These are phyloP conservation scores for Eutypa lata DNA, from an alignment of 2,329 filamentous ascomycete genomes.

Conservation along the genomic window DNA sequence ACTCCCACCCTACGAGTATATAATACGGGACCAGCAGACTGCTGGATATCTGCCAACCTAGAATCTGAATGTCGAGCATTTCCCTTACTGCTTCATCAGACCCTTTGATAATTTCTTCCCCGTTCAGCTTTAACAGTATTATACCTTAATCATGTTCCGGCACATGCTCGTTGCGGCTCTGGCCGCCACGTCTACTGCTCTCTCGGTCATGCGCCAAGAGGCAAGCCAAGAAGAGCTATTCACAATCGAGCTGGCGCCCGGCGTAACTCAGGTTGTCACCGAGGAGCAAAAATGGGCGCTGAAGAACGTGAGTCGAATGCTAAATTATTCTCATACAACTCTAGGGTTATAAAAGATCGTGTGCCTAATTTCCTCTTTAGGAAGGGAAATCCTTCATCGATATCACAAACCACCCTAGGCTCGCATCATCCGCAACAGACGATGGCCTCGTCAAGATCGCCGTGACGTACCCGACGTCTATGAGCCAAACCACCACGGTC, in stretches of 20 bases:
- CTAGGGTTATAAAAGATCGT: not conserved
- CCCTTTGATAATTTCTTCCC: not conserved
- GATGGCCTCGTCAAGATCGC: slow-evolving; percentile 37
- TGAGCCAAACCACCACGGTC: slow-evolving; percentile 55
- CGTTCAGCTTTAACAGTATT: not conserved
- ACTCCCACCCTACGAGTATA: not conserved
- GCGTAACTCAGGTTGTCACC: slow-evolving; percentile 64
- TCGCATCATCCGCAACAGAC: slow-evolving; percentile 40
- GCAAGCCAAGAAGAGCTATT: slow-evolving; percentile 15
- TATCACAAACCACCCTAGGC: slow-evolving; percentile 63
- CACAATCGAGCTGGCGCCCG: slow-evolving; percentile 61
- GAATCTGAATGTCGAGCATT: not conserved
- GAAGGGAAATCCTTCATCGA: slow-evolving; percentile 75
- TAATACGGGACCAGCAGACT: not conserved
- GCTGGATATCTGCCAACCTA: not conserved
- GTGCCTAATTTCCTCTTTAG: slow-evolving; percentile 34
- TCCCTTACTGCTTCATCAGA: not conserved
- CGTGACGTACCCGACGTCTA: slow-evolving; percentile 53
- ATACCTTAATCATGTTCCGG: slow-evolving; percentile 17
- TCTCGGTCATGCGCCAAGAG: slow-evolving; percentile 15
- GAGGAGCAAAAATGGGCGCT: slow-evolving; percentile 74
- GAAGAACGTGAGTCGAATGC: slow-evolving; percentile 50
- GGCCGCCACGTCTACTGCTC: slow-evolving; percentile 16
- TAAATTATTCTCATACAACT: slow-evolving; percentile 4
- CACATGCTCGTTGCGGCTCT: slow-evolving; percentile 17